Evolutionary conservation across 768 basidiomycete species (phyloP).

Genomic region (Pleurotus platypus): DNA sequence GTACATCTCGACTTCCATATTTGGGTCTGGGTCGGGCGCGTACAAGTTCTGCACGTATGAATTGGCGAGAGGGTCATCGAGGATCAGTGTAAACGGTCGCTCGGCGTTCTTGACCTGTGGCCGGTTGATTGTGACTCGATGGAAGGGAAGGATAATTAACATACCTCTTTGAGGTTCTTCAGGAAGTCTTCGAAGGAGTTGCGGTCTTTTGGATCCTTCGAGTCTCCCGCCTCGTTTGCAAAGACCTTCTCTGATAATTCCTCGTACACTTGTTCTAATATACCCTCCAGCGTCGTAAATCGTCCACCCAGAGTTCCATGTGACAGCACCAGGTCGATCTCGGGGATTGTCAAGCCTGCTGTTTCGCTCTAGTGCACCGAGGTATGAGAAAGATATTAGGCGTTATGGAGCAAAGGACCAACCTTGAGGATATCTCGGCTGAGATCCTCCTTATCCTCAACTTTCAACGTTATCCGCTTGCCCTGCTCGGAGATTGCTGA

Average conservation of each 20-base stretch:
- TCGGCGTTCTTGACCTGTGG: constrained; percentile 73
- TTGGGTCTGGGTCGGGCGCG: constrained; percentile 95
- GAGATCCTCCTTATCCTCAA: constrained; percentile 90
- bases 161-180: constrained; percentile 66
- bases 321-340: constrained; percentile 89
- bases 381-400: no score
- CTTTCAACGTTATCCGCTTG: constrained; percentile 82
- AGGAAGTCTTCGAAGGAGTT: constrained; percentile 72
- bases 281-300: constrained; percentile 96
- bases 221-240: constrained; percentile 56
- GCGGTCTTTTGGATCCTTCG: constrained; percentile 32
- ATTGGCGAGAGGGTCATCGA: constrained; percentile 95
- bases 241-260: constrained; percentile 90
- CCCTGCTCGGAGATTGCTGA: constrained; percentile 85
- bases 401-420: constrained; percentile 9
- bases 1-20: constrained; percentile 81
- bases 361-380: constrained; percentile 75
- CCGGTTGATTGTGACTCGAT: background rate
- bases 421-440: constrained; percentile 94
- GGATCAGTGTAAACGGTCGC: constrained; percentile 82
- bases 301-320: constrained; percentile 95
- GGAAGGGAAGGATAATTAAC: constrained; percentile 13
- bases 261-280: constrained; percentile 91
- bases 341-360: constrained; percentile 84
- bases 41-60: constrained; percentile 97